Base-by-base conservation (phyloP, 352 stramenopile genomes). In the Phytopythium aichiense region DNA sequence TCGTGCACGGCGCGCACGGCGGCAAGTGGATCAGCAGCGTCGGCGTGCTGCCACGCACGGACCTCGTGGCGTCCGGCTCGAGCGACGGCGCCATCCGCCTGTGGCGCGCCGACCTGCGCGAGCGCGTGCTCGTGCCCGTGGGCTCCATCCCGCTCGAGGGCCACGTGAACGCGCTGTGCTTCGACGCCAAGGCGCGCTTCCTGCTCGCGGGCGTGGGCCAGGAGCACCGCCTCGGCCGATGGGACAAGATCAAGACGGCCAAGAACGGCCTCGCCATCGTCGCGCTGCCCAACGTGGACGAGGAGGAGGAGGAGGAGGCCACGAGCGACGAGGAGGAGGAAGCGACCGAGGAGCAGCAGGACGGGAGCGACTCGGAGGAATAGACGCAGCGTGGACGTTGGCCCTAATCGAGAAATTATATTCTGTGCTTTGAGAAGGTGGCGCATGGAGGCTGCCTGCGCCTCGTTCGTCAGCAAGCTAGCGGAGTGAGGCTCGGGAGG, bases 191-290 rank as follows among this genome's bases (percentile, higher is more conserved):
- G 50, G 91, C 87, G 31, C 83, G 87, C 12, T 97, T 97, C 79
- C 61, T 98, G 51, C 76, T 98, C 7, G 93, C 89, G 22, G 93
- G 81, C 38, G 74, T 97, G 23, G 93, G 91, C 12, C 91, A 97
- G 72, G 94, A 98, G 73, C 94, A 98, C 76, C 88, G 92, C 13
- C 70, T 98, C 49, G 94, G 94, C 1, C 83, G 93, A 52, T 98
- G 94, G 94, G 83, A 97, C 67, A 79, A 87, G 25, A 53, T 96
- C 37, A 96, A 92, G 64, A 53, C 75, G 28, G 91, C 83, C 31
- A 92, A 92, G 73, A 98, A 98, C 70, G 89, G 91, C 48, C 75
- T 98, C 52, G 88, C 82, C 30, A 83, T 98, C 52, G 85, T 98
- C 50, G 85, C 88, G 37, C 61, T 98, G 67, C 89, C 89, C 1